phyloP scores from a whole-genome alignment of 441 rosid species.

The Biscutella laevigata region DNA sequence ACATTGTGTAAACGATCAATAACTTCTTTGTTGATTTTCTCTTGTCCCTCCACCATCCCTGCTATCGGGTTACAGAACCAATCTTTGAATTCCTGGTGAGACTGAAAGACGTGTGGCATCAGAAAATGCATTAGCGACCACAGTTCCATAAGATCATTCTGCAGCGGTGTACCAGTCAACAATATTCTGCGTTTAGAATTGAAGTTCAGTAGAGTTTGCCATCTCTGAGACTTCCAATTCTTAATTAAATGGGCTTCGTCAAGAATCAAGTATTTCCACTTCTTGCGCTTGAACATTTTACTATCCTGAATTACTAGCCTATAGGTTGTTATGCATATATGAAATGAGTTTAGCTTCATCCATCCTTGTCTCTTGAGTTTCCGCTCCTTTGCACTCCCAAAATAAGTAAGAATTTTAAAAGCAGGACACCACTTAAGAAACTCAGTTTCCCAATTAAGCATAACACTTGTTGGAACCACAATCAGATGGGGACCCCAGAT shows the following conservation, averaged over 20 bases:
- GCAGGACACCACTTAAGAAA: conserved; percentile 99
- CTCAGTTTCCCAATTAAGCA: conserved; percentile 99
- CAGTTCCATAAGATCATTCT: conserved; percentile 99
- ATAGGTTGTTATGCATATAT: conserved; percentile 96
- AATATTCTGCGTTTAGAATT: conserved; percentile 95
- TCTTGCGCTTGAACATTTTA: conserved; percentile 96
- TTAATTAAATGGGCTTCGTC: conserved; percentile 99
- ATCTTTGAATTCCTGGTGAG: conserved; percentile 99
- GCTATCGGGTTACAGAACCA: conserved; percentile 99
- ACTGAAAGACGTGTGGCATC: conserved; percentile 99
- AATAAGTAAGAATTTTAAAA: conserved; percentile 95
- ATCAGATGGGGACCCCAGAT: conserved; percentile 99
- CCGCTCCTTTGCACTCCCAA: conserved; percentile 99
- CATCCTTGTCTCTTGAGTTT: conserved; percentile 98
- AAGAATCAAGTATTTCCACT: conserved; percentile 97
- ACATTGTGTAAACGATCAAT: conserved; percentile 98
- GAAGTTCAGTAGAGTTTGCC: conserved; percentile 99
- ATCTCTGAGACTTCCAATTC: conserved; percentile 99
- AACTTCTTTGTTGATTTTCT: conserved; percentile 92
- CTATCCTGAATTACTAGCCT: conserved; percentile 96
- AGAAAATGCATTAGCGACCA: conserved; percentile 99
- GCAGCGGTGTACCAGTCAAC: conserved; percentile 96
- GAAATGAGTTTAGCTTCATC: conserved; percentile 95
- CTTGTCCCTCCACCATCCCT: conserved; percentile 99
- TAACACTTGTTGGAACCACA: conserved; percentile 99